Conservation (phyloP, 1,139 yeast genomes). For the Candida tetrigidarum region DNA sequence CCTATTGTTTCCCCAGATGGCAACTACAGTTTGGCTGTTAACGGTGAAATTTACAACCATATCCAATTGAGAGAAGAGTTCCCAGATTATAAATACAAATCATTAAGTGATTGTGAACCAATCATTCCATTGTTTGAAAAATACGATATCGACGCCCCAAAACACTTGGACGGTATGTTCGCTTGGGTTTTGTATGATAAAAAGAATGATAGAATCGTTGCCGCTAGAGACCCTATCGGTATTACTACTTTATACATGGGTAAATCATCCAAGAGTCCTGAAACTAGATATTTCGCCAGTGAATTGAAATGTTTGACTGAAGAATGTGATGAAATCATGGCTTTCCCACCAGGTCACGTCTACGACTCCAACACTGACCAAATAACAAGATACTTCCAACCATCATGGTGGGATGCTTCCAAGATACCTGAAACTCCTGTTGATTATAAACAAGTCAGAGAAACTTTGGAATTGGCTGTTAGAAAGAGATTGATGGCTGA, state of each 20-base stretch:
- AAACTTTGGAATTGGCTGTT: conserved; percentile 87
- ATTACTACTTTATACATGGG: conserved; percentile 97
- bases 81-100: conserved; percentile 73
- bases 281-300: conserved; percentile 86
- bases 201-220: conserved; percentile 81
- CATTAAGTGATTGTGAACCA: conserved; percentile 96
- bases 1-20: conserved; percentile 88
- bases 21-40: conserved; percentile 77
- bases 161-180: conserved; percentile 95
- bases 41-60: conserved; percentile 99
- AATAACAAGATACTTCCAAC: conserved; percentile 85
- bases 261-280: conserved; percentile 67
- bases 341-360: conserved; percentile 99
- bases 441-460: conserved; percentile 74
- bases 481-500: conserved; percentile 99
- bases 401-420: conserved; percentile 90
- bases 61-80: conserved; percentile 81
- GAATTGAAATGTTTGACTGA: conserved; percentile 93
- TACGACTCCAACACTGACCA: conserved; percentile 91
- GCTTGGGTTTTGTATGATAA: conserved; percentile 93
- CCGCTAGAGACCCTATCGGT: conserved; percentile 99
- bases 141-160: conserved; percentile 89
- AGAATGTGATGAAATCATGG: conserved; percentile 89
- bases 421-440: conserved; percentile 75
- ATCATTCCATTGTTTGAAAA: conserved; percentile 90